Conservation (phyloP, 2,329 filamentous ascomycete species). For the Simplicillium aogashimaense region DNA sequence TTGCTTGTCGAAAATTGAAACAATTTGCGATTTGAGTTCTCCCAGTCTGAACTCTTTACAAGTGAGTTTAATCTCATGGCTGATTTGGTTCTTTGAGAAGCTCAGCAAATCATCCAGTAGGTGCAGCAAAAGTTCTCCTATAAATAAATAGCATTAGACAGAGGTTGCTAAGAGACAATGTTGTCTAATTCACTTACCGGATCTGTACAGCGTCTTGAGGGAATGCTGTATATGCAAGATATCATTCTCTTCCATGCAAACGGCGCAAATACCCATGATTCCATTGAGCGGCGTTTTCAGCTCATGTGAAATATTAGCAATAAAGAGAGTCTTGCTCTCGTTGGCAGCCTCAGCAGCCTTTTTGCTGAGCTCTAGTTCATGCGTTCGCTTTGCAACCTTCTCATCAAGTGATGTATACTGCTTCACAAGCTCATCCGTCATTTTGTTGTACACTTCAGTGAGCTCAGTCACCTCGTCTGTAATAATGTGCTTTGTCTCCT, state of each 20-base stretch:
- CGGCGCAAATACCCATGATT: conserved; percentile 86
- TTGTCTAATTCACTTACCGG: conserved; percentile 30
- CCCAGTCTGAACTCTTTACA: conserved; percentile 76
- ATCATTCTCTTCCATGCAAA: conserved; percentile 88
- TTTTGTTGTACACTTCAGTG: conserved; percentile 80
- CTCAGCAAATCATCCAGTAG: conserved; percentile 82
- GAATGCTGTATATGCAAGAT: conserved; percentile 69
- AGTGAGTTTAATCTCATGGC: conserved; percentile 71
- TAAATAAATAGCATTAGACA: neutral
- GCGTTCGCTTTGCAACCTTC: conserved; percentile 72
- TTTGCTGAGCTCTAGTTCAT: conserved; percentile 80
- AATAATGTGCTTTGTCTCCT: conserved; percentile 62
- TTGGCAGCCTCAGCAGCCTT: conserved; percentile 91
- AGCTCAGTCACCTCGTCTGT: conserved; percentile 81
- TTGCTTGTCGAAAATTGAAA: conserved; percentile 85
- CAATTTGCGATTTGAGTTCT: conserved; percentile 74
- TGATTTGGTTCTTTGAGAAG: conserved; percentile 92
- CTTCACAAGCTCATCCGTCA: conserved; percentile 81
- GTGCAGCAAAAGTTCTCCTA: conserved; percentile 67
- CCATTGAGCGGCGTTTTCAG: conserved; percentile 93
- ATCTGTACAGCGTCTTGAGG: conserved; percentile 81
- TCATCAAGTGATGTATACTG: conserved; percentile 81
- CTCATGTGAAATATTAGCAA: conserved; percentile 84
- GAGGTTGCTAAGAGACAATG: neutral
- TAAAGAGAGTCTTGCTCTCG: conserved; percentile 94